Conservation (phyloP, 495 filamentous ascomycete genomes). For the Penicillium dipodomyicola region DNA sequence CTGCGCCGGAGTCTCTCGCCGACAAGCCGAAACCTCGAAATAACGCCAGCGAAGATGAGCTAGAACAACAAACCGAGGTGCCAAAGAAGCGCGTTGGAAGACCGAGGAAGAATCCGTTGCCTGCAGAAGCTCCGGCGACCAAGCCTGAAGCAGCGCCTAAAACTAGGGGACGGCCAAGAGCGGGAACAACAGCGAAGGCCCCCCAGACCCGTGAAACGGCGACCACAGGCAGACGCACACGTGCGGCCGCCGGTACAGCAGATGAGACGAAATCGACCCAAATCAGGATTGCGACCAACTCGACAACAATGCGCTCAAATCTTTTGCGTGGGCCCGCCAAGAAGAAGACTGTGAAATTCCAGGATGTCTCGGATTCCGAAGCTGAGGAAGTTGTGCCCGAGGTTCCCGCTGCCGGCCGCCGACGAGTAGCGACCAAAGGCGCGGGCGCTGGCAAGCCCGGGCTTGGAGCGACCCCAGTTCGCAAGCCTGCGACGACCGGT, state of each 20-base stretch:
- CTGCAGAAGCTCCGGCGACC: slow-evolving; percentile 9
- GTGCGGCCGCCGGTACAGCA: slow-evolving; percentile 16
- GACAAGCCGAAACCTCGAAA: slow-evolving; percentile 15
- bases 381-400: slow-evolving; percentile 35
- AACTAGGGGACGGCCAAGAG: slow-evolving; percentile 40
- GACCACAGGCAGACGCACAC: slow-evolving; percentile 28
- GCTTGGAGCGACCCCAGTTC: slow-evolving; percentile 49
- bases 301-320: slow-evolving; percentile 36
- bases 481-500: slow-evolving; percentile 36
- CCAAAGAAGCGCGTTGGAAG: slow-evolving; percentile 39
- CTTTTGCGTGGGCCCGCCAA: slow-evolving; percentile 42
- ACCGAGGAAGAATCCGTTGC: slow-evolving; percentile 28
- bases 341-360: slow-evolving; percentile 56
- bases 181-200: slow-evolving; percentile 21
- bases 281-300: slow-evolving; percentile 33
- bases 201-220: not conserved
- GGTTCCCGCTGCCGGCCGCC: slow-evolving; percentile 27
- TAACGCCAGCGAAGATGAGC: slow-evolving; percentile 26
- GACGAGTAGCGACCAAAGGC: slow-evolving; percentile 14
- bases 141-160: slow-evolving; percentile 26
- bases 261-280: slow-evolving; percentile 25
- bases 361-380: slow-evolving; percentile 40
- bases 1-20: slow-evolving; percentile 10
- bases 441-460: slow-evolving; percentile 27
- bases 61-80: slow-evolving; percentile 25